Evolutionary conservation across 2,329 filamentous ascomycete species (phyloP), one percentile per base, ranked within the genome.

Genomic region (Ophiocordyceps polyrhachis-furcata): DNA sequence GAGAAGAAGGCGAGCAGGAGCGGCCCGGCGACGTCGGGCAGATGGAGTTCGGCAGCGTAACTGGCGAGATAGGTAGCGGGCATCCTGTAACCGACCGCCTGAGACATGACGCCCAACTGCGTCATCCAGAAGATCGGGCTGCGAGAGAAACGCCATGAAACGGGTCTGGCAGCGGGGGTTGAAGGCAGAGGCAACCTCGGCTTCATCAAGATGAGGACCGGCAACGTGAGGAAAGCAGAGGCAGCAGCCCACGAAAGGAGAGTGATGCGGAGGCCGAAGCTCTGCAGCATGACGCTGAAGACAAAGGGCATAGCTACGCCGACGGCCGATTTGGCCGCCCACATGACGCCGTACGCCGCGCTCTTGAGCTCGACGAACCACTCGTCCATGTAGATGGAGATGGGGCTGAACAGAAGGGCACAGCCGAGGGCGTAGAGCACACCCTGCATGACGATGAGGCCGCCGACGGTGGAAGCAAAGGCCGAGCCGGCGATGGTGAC

Each of bases 331-430:
- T 70, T 70, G 2, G 70, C 66, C 9, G 67, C 70, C 69, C 71
- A 78, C 67, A 81, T 74, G 43, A 77, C 67, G 15, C 78, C 78
- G 51, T 74, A 76, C 1, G 75, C 75, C 32, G 79, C 57, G 1
- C 75, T 74, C 43, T 74, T 74, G 40, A 67, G 66, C 38, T 61
- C 62, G 17, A 73, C 64, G 54, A 79, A 80, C 73, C 74, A 80
- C 54, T 79, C 71, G 48, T 79, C 71, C 49, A 79, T 62, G 56
- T 75, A 77, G 31, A 71, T 49, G 28, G 76, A 67, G 50, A 69
- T 71, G 0, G 75, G 73, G 21, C 66, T 68, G 53, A 75, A 77
- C 7, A 68, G 61, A 40, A 76, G 61, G 14, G 65, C 61, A n/a
- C 74, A 73, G 19, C 75, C 75, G 12, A 79, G 51, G 32, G 68